Percentiles rank a stretch among this genome's conserved stretches.
Evolutionary conservation across 257 asterid species (phyloP).

Genomic region (Nicotiana sylvestris): DNA sequence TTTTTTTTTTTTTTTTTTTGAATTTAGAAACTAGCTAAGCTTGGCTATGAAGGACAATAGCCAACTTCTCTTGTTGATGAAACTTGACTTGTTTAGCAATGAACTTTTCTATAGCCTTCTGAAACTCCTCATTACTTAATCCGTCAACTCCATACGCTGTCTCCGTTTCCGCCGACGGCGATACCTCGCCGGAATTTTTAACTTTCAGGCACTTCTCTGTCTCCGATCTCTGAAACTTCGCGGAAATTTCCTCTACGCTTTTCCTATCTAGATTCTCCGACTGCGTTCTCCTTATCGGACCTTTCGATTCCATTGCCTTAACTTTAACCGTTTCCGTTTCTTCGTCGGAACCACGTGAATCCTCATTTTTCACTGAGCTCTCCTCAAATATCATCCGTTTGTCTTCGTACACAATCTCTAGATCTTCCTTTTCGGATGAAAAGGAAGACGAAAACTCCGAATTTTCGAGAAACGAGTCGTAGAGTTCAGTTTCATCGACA

Average conservation of each 20-base stretch:
- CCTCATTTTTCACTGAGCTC: background rate
- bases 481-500: constrained; percentile 2
- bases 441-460: background rate
- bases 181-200: constrained; percentile 27
- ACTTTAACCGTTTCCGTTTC: background rate
- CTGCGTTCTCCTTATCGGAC: constrained; percentile 9
- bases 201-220: constrained; percentile 38
- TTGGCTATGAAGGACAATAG: constrained; percentile 47
- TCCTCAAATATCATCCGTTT: constrained; percentile 35
- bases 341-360: background rate
- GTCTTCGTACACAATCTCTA: constrained; percentile 43
- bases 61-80: constrained; percentile 52
- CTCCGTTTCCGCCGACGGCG: constrained; percentile 18
- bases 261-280: constrained; percentile 25
- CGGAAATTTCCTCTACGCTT: constrained; percentile 2
- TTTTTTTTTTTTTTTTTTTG: background rate
- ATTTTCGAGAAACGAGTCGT: constrained; percentile 21
- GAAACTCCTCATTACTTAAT: constrained; percentile 75
- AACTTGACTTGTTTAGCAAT: constrained; percentile 76
- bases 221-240: constrained; percentile 47
- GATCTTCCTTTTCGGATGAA: constrained; percentile 3
- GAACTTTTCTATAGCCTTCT: constrained; percentile 56
- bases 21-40: background rate
- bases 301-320: constrained; percentile 5
- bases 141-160: constrained; percentile 35